A percentile compares a stretch with the other conserved stretches of the same genome.
Evolutionary conservation across 2,329 filamentous ascomycete species (phyloP).

Genomic region (Cordyceps fumosorosea): DNA sequence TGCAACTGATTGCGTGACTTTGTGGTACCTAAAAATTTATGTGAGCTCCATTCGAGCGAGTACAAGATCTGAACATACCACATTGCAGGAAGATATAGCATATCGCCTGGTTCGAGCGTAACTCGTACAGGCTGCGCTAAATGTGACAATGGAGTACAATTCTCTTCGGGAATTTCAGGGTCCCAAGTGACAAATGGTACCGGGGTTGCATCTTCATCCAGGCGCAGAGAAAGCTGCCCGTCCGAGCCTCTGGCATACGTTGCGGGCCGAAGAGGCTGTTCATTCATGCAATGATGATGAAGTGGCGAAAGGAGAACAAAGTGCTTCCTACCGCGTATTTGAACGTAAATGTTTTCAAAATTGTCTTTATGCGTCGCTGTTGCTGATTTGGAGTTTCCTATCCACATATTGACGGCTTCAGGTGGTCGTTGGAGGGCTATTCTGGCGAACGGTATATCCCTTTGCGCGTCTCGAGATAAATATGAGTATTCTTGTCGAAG

Average conservation of each 20-base stretch:
- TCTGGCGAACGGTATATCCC: constrained; percentile 62
- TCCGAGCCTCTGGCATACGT: constrained; percentile 45
- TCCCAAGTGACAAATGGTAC: constrained; percentile 72
- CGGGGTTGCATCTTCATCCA: constrained; percentile 27
- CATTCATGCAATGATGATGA: constrained; percentile 62
- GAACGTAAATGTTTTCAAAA: constrained; percentile 81
- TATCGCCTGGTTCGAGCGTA: constrained; percentile 65
- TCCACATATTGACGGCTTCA: constrained; percentile 78
- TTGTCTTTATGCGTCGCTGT: constrained; percentile 77
- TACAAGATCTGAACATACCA: constrained; percentile 47
- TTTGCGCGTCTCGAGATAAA: constrained; percentile 57
- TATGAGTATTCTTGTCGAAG: constrained; percentile 63
- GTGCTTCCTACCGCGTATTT: constrained; percentile 65
- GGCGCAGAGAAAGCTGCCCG: constrained; percentile 23
- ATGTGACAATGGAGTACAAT: constrained; percentile 51
- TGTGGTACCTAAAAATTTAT: constrained; percentile 58
- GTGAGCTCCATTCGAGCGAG: background rate
- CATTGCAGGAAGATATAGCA: constrained; percentile 75
- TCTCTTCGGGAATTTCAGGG: constrained; percentile 49
- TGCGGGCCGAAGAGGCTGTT: constrained; percentile 49
- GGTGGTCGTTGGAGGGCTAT: constrained; percentile 60
- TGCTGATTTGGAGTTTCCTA: constrained; percentile 63
- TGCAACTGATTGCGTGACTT: constrained; percentile 65
- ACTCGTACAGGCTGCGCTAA: constrained; percentile 58
- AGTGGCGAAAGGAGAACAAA: constrained; percentile 70